Evolutionary conservation across 2,329 filamentous ascomycete genomes (phyloP).

Genomic region (Lomentospora prolificans): DNA sequence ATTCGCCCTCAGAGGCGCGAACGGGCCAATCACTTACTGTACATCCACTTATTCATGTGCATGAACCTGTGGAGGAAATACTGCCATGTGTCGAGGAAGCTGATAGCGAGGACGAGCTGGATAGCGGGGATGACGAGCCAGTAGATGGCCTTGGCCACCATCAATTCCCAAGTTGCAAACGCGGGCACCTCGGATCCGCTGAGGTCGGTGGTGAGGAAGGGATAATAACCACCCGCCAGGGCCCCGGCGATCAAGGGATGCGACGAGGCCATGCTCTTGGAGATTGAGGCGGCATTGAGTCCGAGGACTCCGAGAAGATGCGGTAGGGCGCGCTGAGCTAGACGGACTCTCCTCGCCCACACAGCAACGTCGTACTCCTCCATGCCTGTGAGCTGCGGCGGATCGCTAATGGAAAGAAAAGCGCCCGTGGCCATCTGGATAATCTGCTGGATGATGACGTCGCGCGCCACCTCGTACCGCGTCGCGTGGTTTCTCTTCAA

Average conservation of each 20-base stretch:
- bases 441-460: constrained; percentile 85
- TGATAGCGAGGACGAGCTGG: constrained; percentile 66
- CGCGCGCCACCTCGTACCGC: constrained; percentile 75
- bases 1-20: constrained; percentile 16
- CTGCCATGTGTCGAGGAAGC: constrained; percentile 90
- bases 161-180: constrained; percentile 77
- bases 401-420: constrained; percentile 61
- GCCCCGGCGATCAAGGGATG: constrained; percentile 67
- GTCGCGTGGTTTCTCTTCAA: constrained; percentile 77
- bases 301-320: constrained; percentile 60
- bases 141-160: constrained; percentile 68
- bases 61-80: constrained; percentile 95
- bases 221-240: constrained; percentile 73
- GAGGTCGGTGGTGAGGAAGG: constrained; percentile 53
- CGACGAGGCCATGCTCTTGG: constrained; percentile 61
- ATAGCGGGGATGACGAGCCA: constrained; percentile 64
- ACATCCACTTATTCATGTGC: constrained; percentile 97
- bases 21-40: constrained; percentile 52
- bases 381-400: constrained; percentile 62
- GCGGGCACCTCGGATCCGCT: constrained; percentile 51
- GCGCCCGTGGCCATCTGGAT: constrained; percentile 71
- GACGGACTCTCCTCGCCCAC: constrained; percentile 75
- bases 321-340: constrained; percentile 72
- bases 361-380: constrained; percentile 80
- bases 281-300: constrained; percentile 64